These are phyloP conservation scores for Phytophthora uliginosa DNA, from an alignment of 352 stramenopile species.

Conservation along the genomic window DNA sequence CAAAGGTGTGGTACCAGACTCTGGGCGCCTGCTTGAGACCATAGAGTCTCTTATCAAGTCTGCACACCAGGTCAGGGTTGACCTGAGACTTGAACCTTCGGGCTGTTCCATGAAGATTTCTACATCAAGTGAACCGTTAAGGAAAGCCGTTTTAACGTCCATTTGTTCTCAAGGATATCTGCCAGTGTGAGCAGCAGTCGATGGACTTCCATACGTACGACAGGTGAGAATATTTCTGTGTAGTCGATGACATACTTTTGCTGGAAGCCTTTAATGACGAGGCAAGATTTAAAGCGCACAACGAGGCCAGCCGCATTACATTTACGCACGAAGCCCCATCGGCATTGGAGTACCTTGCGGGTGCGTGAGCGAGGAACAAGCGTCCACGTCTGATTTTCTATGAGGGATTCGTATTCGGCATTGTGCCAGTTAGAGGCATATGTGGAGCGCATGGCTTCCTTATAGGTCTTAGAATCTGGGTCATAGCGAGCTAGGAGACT, in stretches of 20 bases:
- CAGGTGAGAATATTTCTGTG: conserved; percentile 7
- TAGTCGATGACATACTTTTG: conserved; percentile 11
- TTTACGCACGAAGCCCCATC: conserved; percentile 3
- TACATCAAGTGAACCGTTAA: background rate
- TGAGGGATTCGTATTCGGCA: background rate
- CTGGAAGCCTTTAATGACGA: conserved; percentile 3
- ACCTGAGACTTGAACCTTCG: background rate
- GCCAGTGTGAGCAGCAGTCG: conserved; percentile 11
- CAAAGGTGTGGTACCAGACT: conserved; percentile 11
- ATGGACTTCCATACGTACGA: conserved; percentile 12
- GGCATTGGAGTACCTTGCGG: conserved; percentile 3
- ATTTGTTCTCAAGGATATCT: conserved; percentile 10
- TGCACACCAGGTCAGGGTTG: background rate
- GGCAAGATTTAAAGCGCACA: conserved; percentile 10
- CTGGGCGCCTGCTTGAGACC: conserved; percentile 1
- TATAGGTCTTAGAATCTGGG: background rate
- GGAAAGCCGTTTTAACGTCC: conserved; percentile 14
- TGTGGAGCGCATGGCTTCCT: background rate
- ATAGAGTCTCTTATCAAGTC: conserved; percentile 7
- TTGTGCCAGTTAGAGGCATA: background rate
- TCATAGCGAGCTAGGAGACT: background rate
- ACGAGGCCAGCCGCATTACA: background rate
- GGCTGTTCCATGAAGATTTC: conserved; percentile 20
- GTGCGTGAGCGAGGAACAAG: background rate
- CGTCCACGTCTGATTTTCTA: background rate